These are phyloP conservation scores for Lipomyces mesembrius DNA, from an alignment of 805 yeast species.

Conservation along the genomic window DNA sequence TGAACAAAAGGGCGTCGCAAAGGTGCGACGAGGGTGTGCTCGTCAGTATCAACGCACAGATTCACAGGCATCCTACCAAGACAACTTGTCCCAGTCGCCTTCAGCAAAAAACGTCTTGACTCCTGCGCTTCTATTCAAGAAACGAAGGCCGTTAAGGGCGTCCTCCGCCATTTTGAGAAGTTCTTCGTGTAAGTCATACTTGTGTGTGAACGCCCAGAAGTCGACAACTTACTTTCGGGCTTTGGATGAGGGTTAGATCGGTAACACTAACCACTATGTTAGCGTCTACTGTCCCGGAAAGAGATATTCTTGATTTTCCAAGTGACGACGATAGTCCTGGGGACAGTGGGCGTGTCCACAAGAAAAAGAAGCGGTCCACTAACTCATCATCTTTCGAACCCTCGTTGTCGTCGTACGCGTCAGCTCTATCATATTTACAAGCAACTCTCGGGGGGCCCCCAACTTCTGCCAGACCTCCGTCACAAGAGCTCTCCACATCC, in stretches of 20 bases:
- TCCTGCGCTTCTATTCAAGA: not conserved
- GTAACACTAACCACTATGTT: not conserved
- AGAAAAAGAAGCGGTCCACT: not conserved
- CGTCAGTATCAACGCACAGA: not conserved
- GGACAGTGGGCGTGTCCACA: not conserved
- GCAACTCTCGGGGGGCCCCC: not conserved
- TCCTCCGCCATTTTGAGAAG: conserved; percentile 9
- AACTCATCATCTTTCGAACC: not conserved
- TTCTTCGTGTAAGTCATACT: conserved; percentile 9
- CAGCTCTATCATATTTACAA: not conserved
- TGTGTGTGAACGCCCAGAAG: not conserved
- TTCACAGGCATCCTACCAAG: conserved; percentile 1
- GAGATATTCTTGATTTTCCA: conserved; percentile 8
- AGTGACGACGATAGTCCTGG: conserved; percentile 8
- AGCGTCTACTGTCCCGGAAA: not conserved
- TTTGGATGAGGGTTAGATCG: not conserved
- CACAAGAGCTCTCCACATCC: not conserved
- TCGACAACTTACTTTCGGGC: not conserved
- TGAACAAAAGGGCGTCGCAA: not conserved
- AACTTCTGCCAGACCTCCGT: not conserved
- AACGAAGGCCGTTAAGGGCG: not conserved
- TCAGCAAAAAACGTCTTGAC: not conserved
- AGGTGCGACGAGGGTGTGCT: not conserved
- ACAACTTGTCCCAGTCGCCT: not conserved
- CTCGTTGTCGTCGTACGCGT: not conserved